Evolutionary conservation across 768 basidiomycete genomes (phyloP), one percentile per base, ranked within the genome.

Genomic region (Rhodotorula diobovata): DNA sequence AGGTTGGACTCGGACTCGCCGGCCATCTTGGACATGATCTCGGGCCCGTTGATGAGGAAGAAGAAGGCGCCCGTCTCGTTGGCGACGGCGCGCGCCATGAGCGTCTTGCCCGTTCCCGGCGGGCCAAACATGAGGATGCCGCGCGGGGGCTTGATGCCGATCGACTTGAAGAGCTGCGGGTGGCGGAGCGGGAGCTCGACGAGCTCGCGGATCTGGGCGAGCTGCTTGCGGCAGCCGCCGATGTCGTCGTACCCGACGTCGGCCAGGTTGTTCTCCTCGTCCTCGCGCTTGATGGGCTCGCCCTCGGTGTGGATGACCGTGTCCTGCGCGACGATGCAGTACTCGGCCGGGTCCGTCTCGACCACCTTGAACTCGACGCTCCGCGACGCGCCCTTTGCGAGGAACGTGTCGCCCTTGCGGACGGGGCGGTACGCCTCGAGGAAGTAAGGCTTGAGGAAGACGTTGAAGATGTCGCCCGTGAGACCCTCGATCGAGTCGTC

Each of bases 1-100:
- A 99, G 83, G 82, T 99, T 99, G 79, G 90, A 93, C 81, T 99
- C 96, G 80, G 87, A 89, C 83, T 99, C 96, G 76, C 96, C 96
- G 63, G 96, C 96, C 96, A 99, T 99, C 85, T 99, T 98, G 77
- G 90, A 91, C 96, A 99, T 99, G 81, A 99, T 98, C 82, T 99
- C 96, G 62, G 96, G 96, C 64, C 96, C 96, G 79, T 98, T 99
- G 83, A 99, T 99, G 61, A 98, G 84, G 88, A 99, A 99, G 86
- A 99, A 99, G 87, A 99, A 99, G 25, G 96, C 96, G 61, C 96
- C 96, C 37, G 96, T 99, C 82, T 99, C 96, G 80, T 99, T 99
- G 74, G 96, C 96, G 58, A 99, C 96, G 14, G 96, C 96, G 77
- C 96, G 89, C 62, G 96, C 96, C 95, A 99, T 99, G 76, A 99